A percentile compares a stretch with the other conserved stretches of the same genome.
Evolutionary conservation across 208 protist species (phyloP).

Genomic region (Acanthamoeba royreba): DNA sequence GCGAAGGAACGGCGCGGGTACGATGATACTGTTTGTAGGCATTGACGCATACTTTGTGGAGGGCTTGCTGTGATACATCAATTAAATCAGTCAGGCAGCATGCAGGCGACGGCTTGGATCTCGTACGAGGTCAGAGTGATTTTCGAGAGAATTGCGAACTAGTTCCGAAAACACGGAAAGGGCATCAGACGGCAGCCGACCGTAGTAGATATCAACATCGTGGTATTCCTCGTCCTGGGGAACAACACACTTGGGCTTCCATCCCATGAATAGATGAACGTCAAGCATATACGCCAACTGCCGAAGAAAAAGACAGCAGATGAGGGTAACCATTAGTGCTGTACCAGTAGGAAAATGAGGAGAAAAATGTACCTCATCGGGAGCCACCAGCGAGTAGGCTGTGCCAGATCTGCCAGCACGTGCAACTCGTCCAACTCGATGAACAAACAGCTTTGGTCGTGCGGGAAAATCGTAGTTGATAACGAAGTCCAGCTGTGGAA

Average conservation of each 20-base stretch:
- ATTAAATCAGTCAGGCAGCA: too few relatives aligned
- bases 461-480: slow-evolving; percentile 99
- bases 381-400: slow-evolving; percentile 93
- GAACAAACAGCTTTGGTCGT: slow-evolving; percentile 91
- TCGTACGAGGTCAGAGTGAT: slow-evolving; percentile 31
- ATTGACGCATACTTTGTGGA: neutral
- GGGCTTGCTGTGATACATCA: neutral
- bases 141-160: neutral
- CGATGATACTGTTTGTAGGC: slow-evolving; percentile 38
- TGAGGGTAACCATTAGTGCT: neutral
- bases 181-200: neutral
- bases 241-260: neutral
- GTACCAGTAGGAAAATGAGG: neutral
- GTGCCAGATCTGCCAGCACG: slow-evolving; percentile 94
- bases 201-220: neutral
- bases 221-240: neutral
- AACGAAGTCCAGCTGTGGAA: slow-evolving; percentile 98
- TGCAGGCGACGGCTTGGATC: too few relatives aligned
- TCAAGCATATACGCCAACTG: slow-evolving; percentile 80
- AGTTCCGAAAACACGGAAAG: neutral
- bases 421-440: slow-evolving; percentile 97
- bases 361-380: slow-evolving; percentile 92
- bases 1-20: neutral
- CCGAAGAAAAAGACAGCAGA: neutral
- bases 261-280: slow-evolving; percentile 78